Evolutionary conservation across 257 asterid species (phyloP).

Genomic region (Nicotiana otophora): DNA sequence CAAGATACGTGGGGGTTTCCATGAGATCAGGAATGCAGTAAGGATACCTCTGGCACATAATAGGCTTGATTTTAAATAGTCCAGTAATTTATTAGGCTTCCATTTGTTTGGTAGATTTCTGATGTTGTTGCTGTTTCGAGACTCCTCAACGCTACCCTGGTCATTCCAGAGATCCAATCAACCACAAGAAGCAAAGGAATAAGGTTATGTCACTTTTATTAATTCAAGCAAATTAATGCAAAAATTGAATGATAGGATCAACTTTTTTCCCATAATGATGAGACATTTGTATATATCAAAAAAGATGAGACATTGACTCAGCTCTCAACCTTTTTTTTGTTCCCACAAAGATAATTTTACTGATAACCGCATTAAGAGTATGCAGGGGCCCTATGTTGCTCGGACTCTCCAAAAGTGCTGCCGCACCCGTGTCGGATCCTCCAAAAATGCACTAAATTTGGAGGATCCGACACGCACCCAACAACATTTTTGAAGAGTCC

Average conservation of each 20-base stretch:
- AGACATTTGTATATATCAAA: neutral
- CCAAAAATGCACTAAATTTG: too few relatives aligned
- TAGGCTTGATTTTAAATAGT: neutral
- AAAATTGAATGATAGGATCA: neutral
- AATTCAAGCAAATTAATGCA: neutral
- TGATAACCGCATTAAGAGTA: neutral
- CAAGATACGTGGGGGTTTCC: constrained; percentile 92
- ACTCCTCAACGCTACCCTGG: constrained; percentile 87
- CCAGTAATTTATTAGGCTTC: constrained; percentile 1
- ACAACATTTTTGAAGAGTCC: too few relatives aligned
- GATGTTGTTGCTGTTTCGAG: constrained; percentile 91
- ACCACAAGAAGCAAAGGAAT: constrained; percentile 97
- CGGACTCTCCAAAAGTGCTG: too few relatives aligned
- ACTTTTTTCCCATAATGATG: neutral
- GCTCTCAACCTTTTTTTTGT: neutral
- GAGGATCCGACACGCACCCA: too few relatives aligned
- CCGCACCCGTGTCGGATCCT: too few relatives aligned
- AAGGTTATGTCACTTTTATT: constrained; percentile 40
- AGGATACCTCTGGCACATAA: constrained; percentile 18
- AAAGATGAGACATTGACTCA: neutral
- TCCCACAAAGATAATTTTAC: neutral
- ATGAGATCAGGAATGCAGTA: constrained; percentile 91
- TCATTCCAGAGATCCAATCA: constrained; percentile 92
- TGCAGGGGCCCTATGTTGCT: too few relatives aligned
- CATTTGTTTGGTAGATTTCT: constrained; percentile 50